Conservation (phyloP, 495 filamentous ascomycete genomes). For the Aspergillus heteromorphus region DNA sequence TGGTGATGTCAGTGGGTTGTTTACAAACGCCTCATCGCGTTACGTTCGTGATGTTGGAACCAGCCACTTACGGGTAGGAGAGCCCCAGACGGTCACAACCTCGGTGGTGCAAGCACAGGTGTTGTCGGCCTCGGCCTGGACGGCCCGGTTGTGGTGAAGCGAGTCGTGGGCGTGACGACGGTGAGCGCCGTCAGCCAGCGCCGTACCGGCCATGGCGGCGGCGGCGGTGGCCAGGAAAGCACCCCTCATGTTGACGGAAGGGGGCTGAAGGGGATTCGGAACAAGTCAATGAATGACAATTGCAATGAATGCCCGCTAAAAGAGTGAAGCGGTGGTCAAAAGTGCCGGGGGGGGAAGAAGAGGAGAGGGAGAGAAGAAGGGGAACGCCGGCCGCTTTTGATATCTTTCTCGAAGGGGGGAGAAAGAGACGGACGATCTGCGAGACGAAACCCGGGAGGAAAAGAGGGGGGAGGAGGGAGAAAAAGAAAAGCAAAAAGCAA, state of each 20-base stretch:
- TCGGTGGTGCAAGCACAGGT: conserved; percentile 66
- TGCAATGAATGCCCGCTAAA: conserved; percentile 88
- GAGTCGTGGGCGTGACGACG: conserved; percentile 58
- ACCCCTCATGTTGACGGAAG: conserved; percentile 58
- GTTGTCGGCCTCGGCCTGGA: conserved; percentile 30
- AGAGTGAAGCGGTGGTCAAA: conserved; percentile 86
- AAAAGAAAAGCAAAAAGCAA: conserved; percentile 13
- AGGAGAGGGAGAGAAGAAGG: conserved; percentile 30
- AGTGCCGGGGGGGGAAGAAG: conserved; percentile 32
- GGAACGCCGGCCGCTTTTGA: conserved; percentile 49
- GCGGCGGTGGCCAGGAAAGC: conserved; percentile 60
- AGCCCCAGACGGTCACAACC: conserved; percentile 55
- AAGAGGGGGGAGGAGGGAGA: conserved; percentile 33
- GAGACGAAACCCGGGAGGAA: conserved; percentile 25
- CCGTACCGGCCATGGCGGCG: conserved; percentile 59
- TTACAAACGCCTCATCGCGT: background rate
- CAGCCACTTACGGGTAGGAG: conserved; percentile 50
- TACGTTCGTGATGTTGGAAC: background rate
- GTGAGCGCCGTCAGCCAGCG: conserved; percentile 50
- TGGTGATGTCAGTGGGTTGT: conserved; percentile 1
- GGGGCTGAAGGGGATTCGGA: background rate
- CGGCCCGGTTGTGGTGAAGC: conserved; percentile 46
- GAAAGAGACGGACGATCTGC: conserved; percentile 16
- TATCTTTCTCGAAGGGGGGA: conserved; percentile 44
- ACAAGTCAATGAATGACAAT: conserved; percentile 10